Evolutionary conservation across 345 rosid species (phyloP).

Genomic region (Melaleuca alternifolia): DNA sequence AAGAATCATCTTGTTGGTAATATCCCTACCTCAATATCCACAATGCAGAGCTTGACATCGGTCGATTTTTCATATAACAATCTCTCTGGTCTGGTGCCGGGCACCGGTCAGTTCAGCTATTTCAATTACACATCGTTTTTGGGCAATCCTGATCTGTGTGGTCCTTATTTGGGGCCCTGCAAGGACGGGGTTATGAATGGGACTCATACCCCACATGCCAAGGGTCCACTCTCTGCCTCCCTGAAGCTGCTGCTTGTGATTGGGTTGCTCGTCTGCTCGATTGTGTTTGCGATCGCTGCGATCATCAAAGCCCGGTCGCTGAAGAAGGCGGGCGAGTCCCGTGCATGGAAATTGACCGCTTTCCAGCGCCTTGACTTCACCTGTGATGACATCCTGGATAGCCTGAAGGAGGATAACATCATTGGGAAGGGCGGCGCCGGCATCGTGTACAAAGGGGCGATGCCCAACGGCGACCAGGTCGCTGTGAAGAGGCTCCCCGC

Average conservation of each 20-base stretch:
- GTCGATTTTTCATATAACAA: slow-evolving; percentile 49
- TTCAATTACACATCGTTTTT: slow-evolving; percentile 43
- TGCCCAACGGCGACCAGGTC: slow-evolving; percentile 35
- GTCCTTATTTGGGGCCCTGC: slow-evolving; percentile 45
- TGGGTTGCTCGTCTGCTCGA: slow-evolving; percentile 35
- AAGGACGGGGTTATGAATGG: slow-evolving; percentile 23
- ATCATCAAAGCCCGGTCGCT: slow-evolving; percentile 35
- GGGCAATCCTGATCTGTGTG: slow-evolving; percentile 40
- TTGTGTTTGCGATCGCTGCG: slow-evolving; percentile 32
- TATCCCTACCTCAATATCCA: slow-evolving; percentile 31
- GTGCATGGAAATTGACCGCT: slow-evolving; percentile 44
- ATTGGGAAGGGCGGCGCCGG: slow-evolving; percentile 54
- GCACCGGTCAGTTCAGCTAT: slow-evolving; percentile 45
- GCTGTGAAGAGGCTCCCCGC: slow-evolving; percentile 36
- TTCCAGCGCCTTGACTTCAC: slow-evolving; percentile 44
- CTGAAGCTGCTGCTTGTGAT: slow-evolving; percentile 41
- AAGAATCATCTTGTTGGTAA: slow-evolving; percentile 37
- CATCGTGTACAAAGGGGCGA: slow-evolving; percentile 33
- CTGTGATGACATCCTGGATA: slow-evolving; percentile 30
- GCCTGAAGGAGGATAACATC: slow-evolving; percentile 44
- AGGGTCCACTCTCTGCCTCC: slow-evolving; percentile 30
- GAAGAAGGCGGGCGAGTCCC: slow-evolving; percentile 35
- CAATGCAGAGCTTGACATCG: slow-evolving; percentile 50
- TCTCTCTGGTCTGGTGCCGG: slow-evolving; percentile 39
- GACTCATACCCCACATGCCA: slow-evolving; percentile 18